Evolutionary conservation across 2,329 filamentous ascomycete genomes (phyloP), one percentile per base, ranked within the genome.

Genomic region (Aquanectria penicillioides): DNA sequence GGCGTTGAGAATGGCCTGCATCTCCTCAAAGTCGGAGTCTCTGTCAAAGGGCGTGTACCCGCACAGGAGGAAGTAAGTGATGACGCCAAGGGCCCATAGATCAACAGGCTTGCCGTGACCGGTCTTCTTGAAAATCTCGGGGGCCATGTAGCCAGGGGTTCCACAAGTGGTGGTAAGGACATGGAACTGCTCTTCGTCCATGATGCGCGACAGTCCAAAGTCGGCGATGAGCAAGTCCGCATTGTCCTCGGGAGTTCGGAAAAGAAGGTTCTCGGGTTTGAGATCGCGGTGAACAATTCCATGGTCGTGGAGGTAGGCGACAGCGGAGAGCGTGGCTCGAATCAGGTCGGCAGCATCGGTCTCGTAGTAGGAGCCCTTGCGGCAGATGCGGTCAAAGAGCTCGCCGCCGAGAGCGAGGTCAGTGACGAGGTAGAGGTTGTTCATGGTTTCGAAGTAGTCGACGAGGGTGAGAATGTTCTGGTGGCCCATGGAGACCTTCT

Each of bases 361-460:
- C 79, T 99, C 95, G 81, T 96, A 98, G 83, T 99, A 99, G 60
- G 92, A 97, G 66, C 95, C 95, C 80, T 99, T 99, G 65, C 95
- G 91, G 78, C 95, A 99, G 77, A 99, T 99, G 69, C 95, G 92
- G 77, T 99, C 95, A 75, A 99, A 99, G 13, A 99, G 87, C 77
- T 99, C 95, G 68, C 95, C 95, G 64, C 95, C 95, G 15, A 98
- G 88, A 15, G 95, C 95, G 26, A 99, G 90, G 73, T 99, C 95
- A 37, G 95, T 98, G 48, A 99, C 95, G 31, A 99, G 89, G 76
- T 99, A 99, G 66, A 99, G 86, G 78, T 99, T 99, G 81, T 99
- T 98, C 92, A 97, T 97, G 6, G 95, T 99, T 81, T 99, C 95
- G 74, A 99, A 99, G 79, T 98, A 99, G 81, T 99, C 95, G 70